A percentile compares a stretch with the other conserved stretches of the same genome.
phyloP scores from a whole-genome alignment of 2,329 filamentous ascomycete genomes.

The Cordyceps javanica region DNA sequence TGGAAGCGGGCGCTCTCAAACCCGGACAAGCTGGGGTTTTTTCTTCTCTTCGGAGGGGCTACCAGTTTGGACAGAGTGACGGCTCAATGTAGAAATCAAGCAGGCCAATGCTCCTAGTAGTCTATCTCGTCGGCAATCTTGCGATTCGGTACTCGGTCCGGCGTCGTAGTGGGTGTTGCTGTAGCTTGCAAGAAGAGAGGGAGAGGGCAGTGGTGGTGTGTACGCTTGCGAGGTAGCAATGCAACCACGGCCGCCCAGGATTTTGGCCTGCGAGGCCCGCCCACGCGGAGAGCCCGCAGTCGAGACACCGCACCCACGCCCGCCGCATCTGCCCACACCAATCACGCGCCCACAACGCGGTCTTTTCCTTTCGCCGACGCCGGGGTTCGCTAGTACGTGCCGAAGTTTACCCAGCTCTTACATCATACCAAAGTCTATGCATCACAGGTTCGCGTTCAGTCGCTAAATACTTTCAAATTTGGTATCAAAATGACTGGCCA shows the following conservation, averaged over 20 bases:
- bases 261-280: neutral
- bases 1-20: neutral
- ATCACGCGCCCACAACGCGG: conserved; percentile 12
- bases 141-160: neutral
- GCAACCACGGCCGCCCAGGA: neutral
- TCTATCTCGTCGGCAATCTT: neutral
- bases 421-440: neutral
- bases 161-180: conserved; percentile 1
- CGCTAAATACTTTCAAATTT: neutral
- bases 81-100: neutral
- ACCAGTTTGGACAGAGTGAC: neutral
- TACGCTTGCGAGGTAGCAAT: neutral
- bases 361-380: conserved; percentile 15
- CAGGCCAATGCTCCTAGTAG: neutral
- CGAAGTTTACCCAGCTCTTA: conserved; percentile 13
- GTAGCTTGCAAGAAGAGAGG: neutral
- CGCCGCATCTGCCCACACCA: conserved; percentile 1
- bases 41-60: neutral
- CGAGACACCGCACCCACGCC: neutral
- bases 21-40: neutral
- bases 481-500: neutral
- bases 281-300: neutral
- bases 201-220: conserved; percentile 1
- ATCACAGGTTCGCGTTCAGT: neutral
- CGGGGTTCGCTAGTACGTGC: neutral